phyloP scores from a whole-genome alignment of 345 rosid species.

The Rhizophora mangle region DNA sequence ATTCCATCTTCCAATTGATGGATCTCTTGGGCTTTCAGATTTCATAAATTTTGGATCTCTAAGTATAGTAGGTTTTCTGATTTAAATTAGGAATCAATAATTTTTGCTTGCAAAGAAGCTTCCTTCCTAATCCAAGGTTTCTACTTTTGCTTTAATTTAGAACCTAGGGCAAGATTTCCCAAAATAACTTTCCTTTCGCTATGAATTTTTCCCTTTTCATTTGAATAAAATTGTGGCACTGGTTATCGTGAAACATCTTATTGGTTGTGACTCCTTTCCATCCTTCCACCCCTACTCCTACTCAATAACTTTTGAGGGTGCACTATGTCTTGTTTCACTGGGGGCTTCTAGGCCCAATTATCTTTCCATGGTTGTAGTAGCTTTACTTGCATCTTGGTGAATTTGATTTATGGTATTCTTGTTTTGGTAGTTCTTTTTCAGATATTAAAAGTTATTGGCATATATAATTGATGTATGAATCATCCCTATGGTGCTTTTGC shows the following conservation, averaged over 20 bases:
- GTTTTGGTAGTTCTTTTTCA: background rate
- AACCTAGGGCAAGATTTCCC: conserved; percentile 15
- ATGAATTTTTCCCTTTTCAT: conserved; percentile 32
- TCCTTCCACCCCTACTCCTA: conserved; percentile 22
- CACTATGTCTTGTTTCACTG: background rate
- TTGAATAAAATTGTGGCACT: conserved; percentile 31
- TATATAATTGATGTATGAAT: no score
- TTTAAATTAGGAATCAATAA: conserved; percentile 26
- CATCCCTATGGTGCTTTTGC: conserved; percentile 2
- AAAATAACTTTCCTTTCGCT: conserved; percentile 15
- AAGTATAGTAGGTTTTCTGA: conserved; percentile 5
- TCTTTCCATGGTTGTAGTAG: conserved; percentile 20
- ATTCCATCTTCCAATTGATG: no score
- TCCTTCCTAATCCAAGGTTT: conserved; percentile 30
- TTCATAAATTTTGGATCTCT: no score
- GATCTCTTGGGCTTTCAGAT: no score
- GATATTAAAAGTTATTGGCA: background rate
- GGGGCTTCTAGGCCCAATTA: conserved; percentile 35
- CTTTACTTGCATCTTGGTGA: background rate
- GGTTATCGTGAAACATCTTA: conserved; percentile 25
- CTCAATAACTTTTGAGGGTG: conserved; percentile 22
- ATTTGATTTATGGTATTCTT: background rate
- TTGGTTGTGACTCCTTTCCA: conserved; percentile 23
- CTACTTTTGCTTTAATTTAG: conserved; percentile 45
- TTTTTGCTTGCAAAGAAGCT: conserved; percentile 14